These are phyloP conservation scores for Piromyces finnis DNA, from an alignment of 192 early-diverging fungal species.

Conservation along the genomic window DNA sequence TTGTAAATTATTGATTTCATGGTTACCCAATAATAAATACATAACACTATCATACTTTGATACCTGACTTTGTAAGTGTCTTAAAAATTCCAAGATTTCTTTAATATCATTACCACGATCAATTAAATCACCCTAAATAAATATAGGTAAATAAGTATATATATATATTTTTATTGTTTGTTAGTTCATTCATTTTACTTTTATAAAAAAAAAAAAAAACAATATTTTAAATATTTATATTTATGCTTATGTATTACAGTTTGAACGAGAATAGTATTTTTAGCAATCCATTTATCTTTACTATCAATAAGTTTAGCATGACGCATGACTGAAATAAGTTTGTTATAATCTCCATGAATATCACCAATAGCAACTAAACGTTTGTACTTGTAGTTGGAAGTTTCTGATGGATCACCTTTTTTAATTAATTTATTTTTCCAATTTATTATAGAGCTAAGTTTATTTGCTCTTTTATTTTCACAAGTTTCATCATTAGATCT, in stretches of 20 bases:
- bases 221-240: no score
- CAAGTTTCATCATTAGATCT: not conserved
- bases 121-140: not conserved
- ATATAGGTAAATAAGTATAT: not conserved
- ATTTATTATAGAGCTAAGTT: not conserved
- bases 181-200: no score
- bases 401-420: not conserved
- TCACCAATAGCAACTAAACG: not conserved
- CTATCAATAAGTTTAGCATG: not conserved
- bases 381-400: not conserved
- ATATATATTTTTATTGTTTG: no score
- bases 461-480: not conserved
- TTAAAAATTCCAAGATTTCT: not conserved
- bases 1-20: not conserved
- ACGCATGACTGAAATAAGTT: not conserved
- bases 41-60: not conserved
- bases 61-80: not conserved
- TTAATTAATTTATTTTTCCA: not conserved
- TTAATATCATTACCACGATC: not conserved
- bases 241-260: no score
- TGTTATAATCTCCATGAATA: not conserved
- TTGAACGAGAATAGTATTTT: not conserved
- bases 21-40: not conserved
- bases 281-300: not conserved
- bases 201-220: no score